These are phyloP conservation scores for Cutaneotrichosporon cutaneum DNA, from an alignment of 1,284 basidiomycete genomes.

Conservation along the genomic window DNA sequence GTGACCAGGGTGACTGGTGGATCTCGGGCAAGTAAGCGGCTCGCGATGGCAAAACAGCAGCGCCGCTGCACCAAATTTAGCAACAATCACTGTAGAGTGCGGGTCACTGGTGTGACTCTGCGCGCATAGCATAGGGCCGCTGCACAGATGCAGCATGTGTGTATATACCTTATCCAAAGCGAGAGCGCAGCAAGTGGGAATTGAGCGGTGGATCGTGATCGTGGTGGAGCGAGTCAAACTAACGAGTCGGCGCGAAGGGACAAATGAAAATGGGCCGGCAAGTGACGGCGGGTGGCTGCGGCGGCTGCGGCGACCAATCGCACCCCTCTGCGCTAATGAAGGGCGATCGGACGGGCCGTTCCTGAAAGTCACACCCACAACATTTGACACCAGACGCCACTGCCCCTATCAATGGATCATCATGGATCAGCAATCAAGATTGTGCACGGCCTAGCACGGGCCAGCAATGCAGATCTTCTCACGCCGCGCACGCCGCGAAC, in stretches of 20 bases:
- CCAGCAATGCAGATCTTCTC: too few species aligned
- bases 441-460: too few species aligned
- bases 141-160: neutral
- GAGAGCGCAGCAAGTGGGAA: neutral
- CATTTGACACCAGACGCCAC: too few species aligned
- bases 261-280: too few species aligned
- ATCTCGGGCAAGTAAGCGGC: slow-evolving; percentile 5
- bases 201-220: too few species aligned
- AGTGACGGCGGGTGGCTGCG: too few species aligned
- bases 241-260: too few species aligned
- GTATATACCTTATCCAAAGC: slow-evolving; percentile 1
- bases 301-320: too few species aligned
- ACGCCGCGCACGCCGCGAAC: too few species aligned
- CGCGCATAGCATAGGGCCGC: slow-evolving; percentile 5
- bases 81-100: slow-evolving; percentile 5
- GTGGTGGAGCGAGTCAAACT: too few species aligned
- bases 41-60: neutral
- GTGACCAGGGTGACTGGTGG: slow-evolving; percentile 13
- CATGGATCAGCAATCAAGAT: too few species aligned
- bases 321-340: neutral
- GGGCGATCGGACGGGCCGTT: neutral
- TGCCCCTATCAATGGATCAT: too few species aligned
- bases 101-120: neutral
- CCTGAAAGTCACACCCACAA: neutral
- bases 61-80: neutral